phyloP scores from a whole-genome alignment of 1,139 yeast genomes.

The Trichomonascaceae sp. region DNA sequence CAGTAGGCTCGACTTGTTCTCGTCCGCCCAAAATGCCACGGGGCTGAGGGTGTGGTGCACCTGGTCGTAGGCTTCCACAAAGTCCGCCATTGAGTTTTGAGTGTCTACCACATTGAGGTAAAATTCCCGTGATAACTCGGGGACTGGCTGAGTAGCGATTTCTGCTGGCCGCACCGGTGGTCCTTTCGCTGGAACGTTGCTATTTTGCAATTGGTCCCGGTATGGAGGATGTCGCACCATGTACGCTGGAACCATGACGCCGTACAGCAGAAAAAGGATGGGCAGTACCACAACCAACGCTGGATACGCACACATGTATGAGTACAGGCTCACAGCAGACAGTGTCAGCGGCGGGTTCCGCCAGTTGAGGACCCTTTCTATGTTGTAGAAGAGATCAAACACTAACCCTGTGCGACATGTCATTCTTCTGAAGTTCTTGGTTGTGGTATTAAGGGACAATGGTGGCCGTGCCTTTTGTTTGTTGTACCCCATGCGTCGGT shows the following conservation, averaged over 20 bases:
- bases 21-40: conserved; percentile 54
- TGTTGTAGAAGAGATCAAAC: conserved; percentile 30
- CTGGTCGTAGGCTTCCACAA: conserved; percentile 51
- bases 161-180: conserved; percentile 36
- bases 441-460: conserved; percentile 55
- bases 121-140: conserved; percentile 70
- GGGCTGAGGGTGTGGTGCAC: conserved; percentile 36
- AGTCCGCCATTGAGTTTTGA: conserved; percentile 69
- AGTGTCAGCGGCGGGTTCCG: conserved; percentile 47
- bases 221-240: conserved; percentile 30
- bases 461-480: conserved; percentile 59
- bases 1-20: conserved; percentile 38
- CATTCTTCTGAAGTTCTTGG: conserved; percentile 53
- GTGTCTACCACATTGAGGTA: conserved; percentile 67
- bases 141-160: conserved; percentile 53
- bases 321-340: conserved; percentile 39
- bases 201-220: conserved; percentile 15
- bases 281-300: conserved; percentile 42
- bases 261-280: conserved; percentile 37
- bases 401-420: conserved; percentile 44
- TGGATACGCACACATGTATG: conserved; percentile 55
- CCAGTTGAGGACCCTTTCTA: conserved; percentile 58
- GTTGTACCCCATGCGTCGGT: conserved; percentile 38
- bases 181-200: conserved; percentile 45
- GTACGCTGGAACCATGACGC: conserved; percentile 61